Base-by-base conservation (phyloP, 176 grass and related monocot species). In the Cocos nucifera region DNA sequence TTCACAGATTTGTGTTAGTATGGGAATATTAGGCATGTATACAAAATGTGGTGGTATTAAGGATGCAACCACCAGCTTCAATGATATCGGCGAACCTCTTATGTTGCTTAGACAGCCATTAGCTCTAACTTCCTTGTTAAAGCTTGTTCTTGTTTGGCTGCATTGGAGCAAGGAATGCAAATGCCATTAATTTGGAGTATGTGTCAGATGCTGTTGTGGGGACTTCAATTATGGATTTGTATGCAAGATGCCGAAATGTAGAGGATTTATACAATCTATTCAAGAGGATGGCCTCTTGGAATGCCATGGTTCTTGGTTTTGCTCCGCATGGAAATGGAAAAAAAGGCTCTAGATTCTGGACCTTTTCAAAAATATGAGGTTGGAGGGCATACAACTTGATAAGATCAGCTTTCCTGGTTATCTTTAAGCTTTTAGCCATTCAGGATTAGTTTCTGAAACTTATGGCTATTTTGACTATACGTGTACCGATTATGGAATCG, bases 211-310 rank as follows among this genome's bases (percentile, higher is more conserved):
- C 70, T 23, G 63, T 73, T 73, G 70, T 73, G 15, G 58, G 50
- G 26, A 73, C 50, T 32, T 50, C 70, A 35, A 18, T 73, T 19
- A 63, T 73, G 70, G 59, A 73, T 44, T 62, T 73, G 70, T 73
- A 73, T 73, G 70, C 70, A 55, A 73, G 54, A 73, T 73, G 70
- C 62, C 50, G 70, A 63, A 73, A 73, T 61, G 17, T 73, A 12
- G 70, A 73, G 54, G 70, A 73, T 63, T 62, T 59, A 18, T 63
- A 21, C 21, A 39, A 3, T 63, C 59, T 73, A 18, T 63, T 73
- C 16, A 63, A 55, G 58, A 56, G 49, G 44, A 55, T 48, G 27
- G 60, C 24, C 24, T 21, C 21, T 21, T 12, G n/a, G 0, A 73
- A 61, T 55, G 48, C 9, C 63, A 39, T 53, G 17, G 59, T 51